Conservation (phyloP, 495 filamentous ascomycete genomes). For the Cudoniella acicularis region DNA sequence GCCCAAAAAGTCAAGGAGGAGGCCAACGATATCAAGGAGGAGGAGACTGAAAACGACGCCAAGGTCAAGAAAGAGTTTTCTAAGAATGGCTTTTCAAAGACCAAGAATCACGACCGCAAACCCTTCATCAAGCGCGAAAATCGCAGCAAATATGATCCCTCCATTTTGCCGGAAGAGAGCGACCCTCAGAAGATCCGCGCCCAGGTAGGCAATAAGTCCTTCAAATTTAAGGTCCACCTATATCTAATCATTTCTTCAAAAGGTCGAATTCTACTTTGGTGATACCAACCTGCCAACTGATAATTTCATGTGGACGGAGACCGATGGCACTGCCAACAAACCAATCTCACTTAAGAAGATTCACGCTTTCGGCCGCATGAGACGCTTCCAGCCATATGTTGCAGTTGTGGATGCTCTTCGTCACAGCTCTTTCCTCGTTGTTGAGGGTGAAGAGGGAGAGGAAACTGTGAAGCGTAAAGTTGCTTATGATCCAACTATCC, state of each 20-base stretch:
- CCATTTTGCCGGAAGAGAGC: conserved; percentile 55
- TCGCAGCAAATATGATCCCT: conserved; percentile 62
- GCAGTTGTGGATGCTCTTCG: conserved; percentile 79
- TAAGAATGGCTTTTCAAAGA: neutral
- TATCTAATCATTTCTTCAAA: conserved; percentile 9
- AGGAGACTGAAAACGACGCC: conserved; percentile 1
- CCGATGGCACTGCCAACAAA: conserved; percentile 73
- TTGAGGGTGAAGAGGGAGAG: conserved; percentile 56
- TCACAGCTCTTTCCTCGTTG: conserved; percentile 62
- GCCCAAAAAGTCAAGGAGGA: conserved; percentile 4
- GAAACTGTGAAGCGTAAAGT: conserved; percentile 72
- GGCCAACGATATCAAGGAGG: neutral
- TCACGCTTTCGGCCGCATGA: conserved; percentile 89
- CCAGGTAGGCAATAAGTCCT: conserved; percentile 49
- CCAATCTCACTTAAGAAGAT: conserved; percentile 72
- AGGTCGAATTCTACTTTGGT: conserved; percentile 98
- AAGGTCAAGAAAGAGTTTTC: conserved; percentile 9
- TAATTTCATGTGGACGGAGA: conserved; percentile 74
- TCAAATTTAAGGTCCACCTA: conserved; percentile 21
- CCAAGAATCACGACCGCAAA: neutral
- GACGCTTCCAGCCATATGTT: conserved; percentile 77
- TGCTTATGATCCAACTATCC: conserved; percentile 44
- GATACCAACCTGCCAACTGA: conserved; percentile 88
- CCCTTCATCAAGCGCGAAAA: conserved; percentile 1
- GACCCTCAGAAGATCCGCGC: conserved; percentile 76